phyloP scores from a whole-genome alignment of 495 filamentous ascomycete genomes.

The Penicillium subrubescens region DNA sequence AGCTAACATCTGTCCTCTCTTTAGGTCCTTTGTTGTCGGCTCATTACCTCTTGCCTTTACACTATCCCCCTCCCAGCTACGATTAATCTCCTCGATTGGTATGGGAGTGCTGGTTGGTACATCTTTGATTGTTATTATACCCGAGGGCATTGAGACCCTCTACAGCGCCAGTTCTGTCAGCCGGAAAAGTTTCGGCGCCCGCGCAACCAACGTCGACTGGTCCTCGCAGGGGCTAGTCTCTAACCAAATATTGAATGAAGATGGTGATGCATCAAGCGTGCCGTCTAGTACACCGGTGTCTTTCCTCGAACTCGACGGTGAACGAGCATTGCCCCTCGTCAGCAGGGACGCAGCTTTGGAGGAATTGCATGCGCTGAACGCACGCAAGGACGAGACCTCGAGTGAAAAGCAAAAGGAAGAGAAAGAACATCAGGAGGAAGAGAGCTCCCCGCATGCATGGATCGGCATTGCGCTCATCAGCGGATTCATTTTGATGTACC shows the following conservation, averaged over 20 bases:
- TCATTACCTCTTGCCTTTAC: constrained; percentile 88
- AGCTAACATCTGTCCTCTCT: constrained; percentile 16
- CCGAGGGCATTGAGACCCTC: constrained; percentile 91
- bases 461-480: constrained; percentile 84
- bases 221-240: constrained; percentile 29
- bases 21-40: constrained; percentile 92
- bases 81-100: constrained; percentile 88
- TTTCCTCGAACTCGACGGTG: constrained; percentile 20
- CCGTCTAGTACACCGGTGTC: constrained; percentile 20
- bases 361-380: constrained; percentile 15
- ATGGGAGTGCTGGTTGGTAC: constrained; percentile 95
- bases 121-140: constrained; percentile 94
- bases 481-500: constrained; percentile 96
- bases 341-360: constrained; percentile 6
- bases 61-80: constrained; percentile 84
- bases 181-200: constrained; percentile 36
- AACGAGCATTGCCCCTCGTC: constrained; percentile 12
- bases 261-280: constrained; percentile 1
- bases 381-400: constrained; percentile 35
- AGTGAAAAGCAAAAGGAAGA: constrained; percentile 44
- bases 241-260: constrained; percentile 11
- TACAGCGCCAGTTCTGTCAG: constrained; percentile 59
- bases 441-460: constrained; percentile 64
- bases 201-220: constrained; percentile 33
- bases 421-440: constrained; percentile 27